These are phyloP conservation scores for Porodaedalea pini DNA, from an alignment of 1,284 basidiomycete species.

Conservation along the genomic window DNA sequence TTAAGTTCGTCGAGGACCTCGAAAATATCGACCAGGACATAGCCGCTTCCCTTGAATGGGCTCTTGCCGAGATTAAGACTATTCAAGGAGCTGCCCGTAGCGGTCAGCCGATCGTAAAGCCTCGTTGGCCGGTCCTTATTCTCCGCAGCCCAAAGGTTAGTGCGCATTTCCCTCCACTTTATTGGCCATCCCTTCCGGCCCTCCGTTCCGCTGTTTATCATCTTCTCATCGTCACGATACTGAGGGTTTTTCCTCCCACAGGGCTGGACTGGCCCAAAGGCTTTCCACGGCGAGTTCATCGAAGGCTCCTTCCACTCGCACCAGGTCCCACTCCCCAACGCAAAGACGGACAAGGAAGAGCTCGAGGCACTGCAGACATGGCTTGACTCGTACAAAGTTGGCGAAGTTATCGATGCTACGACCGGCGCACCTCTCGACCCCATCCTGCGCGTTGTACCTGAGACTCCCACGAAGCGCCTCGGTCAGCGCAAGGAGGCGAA, in stretches of 20 bases:
- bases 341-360: slow-evolving; percentile 61
- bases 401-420: slow-evolving; percentile 56
- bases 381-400: slow-evolving; percentile 63
- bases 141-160: slow-evolving; percentile 74
- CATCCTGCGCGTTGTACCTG: slow-evolving; percentile 58
- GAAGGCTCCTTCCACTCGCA: slow-evolving; percentile 77
- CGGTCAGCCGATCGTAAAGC: slow-evolving; percentile 75
- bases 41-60: slow-evolving; percentile 81
- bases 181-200: not conserved
- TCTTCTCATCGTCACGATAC: not conserved
- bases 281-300: slow-evolving; percentile 61
- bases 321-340: slow-evolving; percentile 77
- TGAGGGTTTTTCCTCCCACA: slow-evolving; percentile 18
- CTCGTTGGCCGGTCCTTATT: slow-evolving; percentile 83
- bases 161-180: not conserved
- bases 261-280: slow-evolving; percentile 69
- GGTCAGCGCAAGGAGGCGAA: slow-evolving; percentile 69
- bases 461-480: slow-evolving; percentile 49
- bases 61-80: slow-evolving; percentile 67
- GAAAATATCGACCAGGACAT: slow-evolving; percentile 64
- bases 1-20: slow-evolving; percentile 76
- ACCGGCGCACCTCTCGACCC: slow-evolving; percentile 45
- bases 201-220: not conserved
- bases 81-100: slow-evolving; percentile 77
- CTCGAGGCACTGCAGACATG: slow-evolving; percentile 63